Evolutionary conservation across 305 asterid species (phyloP), one percentile per base, ranked within the genome.

Genomic region (Fraxinus xanthoxyloides): DNA sequence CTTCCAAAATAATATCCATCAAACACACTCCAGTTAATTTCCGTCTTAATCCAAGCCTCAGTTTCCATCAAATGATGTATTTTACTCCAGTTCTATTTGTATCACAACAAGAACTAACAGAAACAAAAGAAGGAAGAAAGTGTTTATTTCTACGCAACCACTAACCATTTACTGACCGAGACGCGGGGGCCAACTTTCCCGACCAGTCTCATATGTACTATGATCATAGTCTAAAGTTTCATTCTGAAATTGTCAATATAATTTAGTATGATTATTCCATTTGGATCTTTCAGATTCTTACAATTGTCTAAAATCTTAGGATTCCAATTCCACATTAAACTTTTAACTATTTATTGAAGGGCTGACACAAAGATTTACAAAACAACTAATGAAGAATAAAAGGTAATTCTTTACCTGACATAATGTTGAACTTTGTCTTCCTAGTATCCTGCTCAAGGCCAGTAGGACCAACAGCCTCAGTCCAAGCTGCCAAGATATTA

Each of bases 401-500:
- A 48, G 19, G 74, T 3, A 26, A 74, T 21, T 73, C 81, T 36
- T 85, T 86, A 91, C 95, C 98, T 54, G 98, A 93, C 61, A 90
- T 79, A 70, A 92, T 89, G 77, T 90, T 91, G 87, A 90, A 92
- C 13, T 83, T 86, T 23, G 92, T 83, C 77, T 75, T 85, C 85
- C 93, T 83, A 2, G 84, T 83, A 82, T 92, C 92, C 72, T 81
- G 75, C 13, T 75, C 83, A 54, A 89, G 90, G 65, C 90, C 92
- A 1, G 93, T 89, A 67, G 98, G 90, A 0, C 89, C 92, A 74
- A 84, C 84, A 0, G 78, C 88, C 78, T 76, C 77, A 2, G 94
- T 80, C 98, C 98, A 95, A 65, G 91, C 93, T 0, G 94, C 98
- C 77, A 93, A 77, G 19, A 92, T 87, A 51, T 92, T 90, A 61